A percentile compares a stretch with the other conserved stretches of the same genome.
These are phyloP conservation scores for Trametes coccinea DNA, from an alignment of 768 basidiomycete genomes.

Conservation along the genomic window DNA sequence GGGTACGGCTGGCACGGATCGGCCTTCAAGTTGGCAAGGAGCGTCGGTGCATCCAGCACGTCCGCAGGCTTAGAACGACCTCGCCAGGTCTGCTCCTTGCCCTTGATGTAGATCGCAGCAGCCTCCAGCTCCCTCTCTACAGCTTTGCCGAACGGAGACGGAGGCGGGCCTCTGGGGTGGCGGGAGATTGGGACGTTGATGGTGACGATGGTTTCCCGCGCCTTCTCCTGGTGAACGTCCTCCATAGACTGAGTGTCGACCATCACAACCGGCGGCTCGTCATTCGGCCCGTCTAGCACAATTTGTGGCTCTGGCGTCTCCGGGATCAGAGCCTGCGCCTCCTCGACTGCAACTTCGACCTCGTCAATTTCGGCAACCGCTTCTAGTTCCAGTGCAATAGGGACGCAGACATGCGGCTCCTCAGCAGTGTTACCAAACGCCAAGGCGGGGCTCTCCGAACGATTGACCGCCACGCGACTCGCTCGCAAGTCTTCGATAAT, in stretches of 20 bases:
- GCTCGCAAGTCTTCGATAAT: constrained; percentile 1
- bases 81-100: constrained; percentile 7
- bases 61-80: background rate
- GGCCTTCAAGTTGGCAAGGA: background rate
- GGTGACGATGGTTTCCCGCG: background rate
- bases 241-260: no score
- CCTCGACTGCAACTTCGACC: no score
- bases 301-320: no score
- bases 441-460: background rate
- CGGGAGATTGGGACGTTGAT: background rate
- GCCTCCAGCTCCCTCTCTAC: background rate
- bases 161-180: background rate
- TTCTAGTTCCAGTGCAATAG: no score
- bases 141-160: background rate
- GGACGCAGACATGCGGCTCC: no score
- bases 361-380: no score
- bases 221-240: no score
- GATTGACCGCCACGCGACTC: background rate
- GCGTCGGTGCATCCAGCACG: background rate
- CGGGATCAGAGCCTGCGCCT: no score
- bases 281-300: no score
- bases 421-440: background rate
- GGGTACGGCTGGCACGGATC: background rate
- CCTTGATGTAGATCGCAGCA: background rate
- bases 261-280: no score